Conservation (phyloP, 768 basidiomycete genomes). For the Tylopilus felleus region DNA sequence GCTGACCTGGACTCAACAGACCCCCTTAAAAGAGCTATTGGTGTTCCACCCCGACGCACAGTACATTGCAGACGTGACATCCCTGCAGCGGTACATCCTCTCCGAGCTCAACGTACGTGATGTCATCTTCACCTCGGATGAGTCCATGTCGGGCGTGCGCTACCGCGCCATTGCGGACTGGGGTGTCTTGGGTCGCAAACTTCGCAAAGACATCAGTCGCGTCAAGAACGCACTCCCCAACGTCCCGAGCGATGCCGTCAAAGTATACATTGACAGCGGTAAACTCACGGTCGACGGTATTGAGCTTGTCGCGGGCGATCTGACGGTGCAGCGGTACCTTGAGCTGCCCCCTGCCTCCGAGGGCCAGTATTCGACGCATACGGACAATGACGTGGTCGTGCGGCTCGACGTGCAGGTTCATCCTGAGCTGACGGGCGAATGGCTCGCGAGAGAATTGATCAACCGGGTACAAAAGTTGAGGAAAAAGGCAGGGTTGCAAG, state of each 20-base stretch:
- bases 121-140: conserved; percentile 86
- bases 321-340: conserved; percentile 87
- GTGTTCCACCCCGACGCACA: conserved; percentile 87
- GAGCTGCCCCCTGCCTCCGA: conserved; percentile 63
- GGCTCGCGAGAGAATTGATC: conserved; percentile 84
- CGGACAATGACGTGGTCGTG: conserved; percentile 93
- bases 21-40: conserved; percentile 86
- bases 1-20: conserved; percentile 42
- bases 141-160: conserved; percentile 77
- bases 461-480: conserved; percentile 93
- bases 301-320: conserved; percentile 84
- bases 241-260: conserved; percentile 80
- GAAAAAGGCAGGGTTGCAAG: conserved; percentile 93
- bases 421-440: conserved; percentile 82
- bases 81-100: conserved; percentile 83
- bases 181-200: conserved; percentile 88
- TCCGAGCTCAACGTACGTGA: conserved; percentile 96
- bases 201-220: conserved; percentile 85
- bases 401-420: conserved; percentile 88
- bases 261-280: conserved; percentile 68
- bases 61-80: conserved; percentile 82
- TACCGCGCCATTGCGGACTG: conserved; percentile 95
- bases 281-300: conserved; percentile 87
- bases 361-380: conserved; percentile 74
- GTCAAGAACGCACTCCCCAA: conserved; percentile 85